Evolutionary conservation across 306 rosid genomes (phyloP).

Genomic region (Quercus ilex): DNA sequence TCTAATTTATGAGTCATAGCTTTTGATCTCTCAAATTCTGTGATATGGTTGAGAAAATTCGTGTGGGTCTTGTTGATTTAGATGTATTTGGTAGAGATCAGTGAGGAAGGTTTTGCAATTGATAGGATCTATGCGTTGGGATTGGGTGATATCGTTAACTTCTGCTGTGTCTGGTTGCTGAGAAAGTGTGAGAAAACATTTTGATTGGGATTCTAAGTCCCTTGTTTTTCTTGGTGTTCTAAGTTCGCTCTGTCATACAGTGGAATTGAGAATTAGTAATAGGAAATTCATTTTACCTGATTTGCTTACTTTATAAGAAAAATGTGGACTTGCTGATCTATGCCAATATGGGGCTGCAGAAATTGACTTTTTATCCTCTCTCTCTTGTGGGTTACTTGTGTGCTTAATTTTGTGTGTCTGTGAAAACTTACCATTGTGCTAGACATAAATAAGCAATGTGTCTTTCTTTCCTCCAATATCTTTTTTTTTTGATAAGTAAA

Average conservation of each 20-base stretch:
- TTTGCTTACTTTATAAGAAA: neutral
- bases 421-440: neutral
- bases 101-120: constrained; percentile 14
- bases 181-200: constrained; percentile 19
- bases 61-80: constrained; percentile 16
- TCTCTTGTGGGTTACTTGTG: neutral
- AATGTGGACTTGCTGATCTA: neutral
- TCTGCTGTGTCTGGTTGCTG: constrained; percentile 23
- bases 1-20: constrained; percentile 2
- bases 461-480: neutral
- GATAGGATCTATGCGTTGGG: constrained; percentile 21
- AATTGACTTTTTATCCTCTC: neutral
- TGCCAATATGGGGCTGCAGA: neutral
- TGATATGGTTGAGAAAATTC: constrained; percentile 2
- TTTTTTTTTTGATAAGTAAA: no score
- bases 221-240: neutral
- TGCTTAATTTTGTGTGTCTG: neutral
- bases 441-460: neutral
- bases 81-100: constrained; percentile 7
- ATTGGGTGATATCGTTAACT: constrained; percentile 5
- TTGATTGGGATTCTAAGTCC: neutral
- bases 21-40: constrained; percentile 23
- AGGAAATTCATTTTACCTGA: neutral
- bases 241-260: neutral
- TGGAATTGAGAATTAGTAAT: neutral